phyloP scores from a whole-genome alignment of 2,329 filamentous ascomycete genomes.

The Cadophora sp. region DNA sequence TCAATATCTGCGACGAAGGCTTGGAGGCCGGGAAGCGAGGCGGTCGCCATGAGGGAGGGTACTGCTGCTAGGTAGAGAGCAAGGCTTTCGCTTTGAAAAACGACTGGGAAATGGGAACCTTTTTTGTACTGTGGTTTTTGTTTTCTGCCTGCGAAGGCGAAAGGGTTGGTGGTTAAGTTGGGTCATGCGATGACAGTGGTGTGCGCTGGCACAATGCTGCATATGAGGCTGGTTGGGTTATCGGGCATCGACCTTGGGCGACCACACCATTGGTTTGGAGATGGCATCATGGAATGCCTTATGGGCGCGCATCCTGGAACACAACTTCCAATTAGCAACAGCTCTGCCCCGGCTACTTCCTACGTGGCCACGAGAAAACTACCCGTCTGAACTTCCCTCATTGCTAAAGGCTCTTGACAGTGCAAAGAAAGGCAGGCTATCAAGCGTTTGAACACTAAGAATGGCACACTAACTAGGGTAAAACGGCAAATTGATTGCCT shows the following conservation, averaged over 20 bases:
- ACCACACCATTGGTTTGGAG: background rate
- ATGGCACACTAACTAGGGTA: background rate
- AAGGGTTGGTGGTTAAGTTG: background rate
- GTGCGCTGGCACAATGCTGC: conserved; percentile 1
- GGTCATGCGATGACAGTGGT: background rate
- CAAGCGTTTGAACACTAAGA: background rate
- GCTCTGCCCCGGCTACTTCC: background rate
- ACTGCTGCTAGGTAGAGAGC: background rate
- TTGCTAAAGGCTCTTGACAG: background rate
- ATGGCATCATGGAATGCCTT: background rate
- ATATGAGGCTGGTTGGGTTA: background rate
- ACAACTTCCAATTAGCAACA: background rate
- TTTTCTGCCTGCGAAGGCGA: background rate
- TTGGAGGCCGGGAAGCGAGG: background rate
- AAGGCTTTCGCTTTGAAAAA: background rate
- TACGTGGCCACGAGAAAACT: too few species aligned
- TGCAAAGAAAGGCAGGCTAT: background rate
- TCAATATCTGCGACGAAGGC: background rate
- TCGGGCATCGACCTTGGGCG: background rate
- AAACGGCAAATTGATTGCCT: background rate
- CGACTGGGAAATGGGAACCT: background rate
- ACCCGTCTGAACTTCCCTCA: background rate
- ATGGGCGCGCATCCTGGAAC: background rate
- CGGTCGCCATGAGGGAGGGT: background rate
- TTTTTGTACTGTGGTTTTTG: background rate